Base-by-base conservation (phyloP, 2,329 filamentous ascomycete genomes). In the Stagonosporopsis tanaceti region DNA sequence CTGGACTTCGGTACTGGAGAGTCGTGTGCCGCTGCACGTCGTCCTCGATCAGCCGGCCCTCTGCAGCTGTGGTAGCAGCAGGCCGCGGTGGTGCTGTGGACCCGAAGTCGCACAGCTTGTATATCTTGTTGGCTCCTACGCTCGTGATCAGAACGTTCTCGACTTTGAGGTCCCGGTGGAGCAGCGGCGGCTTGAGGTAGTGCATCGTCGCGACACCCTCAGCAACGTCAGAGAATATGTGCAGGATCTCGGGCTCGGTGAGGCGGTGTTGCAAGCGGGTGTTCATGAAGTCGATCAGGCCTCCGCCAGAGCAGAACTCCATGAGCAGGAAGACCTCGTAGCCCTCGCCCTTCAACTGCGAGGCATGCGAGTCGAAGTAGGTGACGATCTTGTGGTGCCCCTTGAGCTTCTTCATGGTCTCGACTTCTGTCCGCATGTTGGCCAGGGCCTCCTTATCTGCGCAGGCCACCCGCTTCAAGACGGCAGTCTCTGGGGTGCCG, bases 361-460 rank as follows among this genome's bases (percentile, higher is more conserved):
- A 97, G 35, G 95, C 95, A 78, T 99, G 95, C 65, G 94, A 98
- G 81, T 99, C 95, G 76, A 98, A 93, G 79, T 99, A 99, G 57
- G 90, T 97, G 70, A 99, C 95, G 73, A 99, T 98, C 69, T 95
- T 90, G 62, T 89, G 88, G 84, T 98, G 95, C 55, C 95, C 95
- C 82, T 97, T 97, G 69, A 99, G 85, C 79, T 95, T 93, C 87
- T 99, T 99, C 95, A 99, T 99, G 14, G 95, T 99, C 81, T 99
- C 95, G 68, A 99, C 95, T 83, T 99, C 95, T 66, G 89, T 98
- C 77, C 95, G 89, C 95, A 99, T 98, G 77, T 91, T 93, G 62
- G 92, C 91, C 79, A 99, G 83, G 57, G 94, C 87, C 64, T 96
- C 91, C 83, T 96, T 97, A 79, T 99, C 95, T 30, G 95, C 93